Evolutionary conservation across 2,329 filamentous ascomycete genomes (phyloP).

Genomic region (Trichoderma atroviride): DNA sequence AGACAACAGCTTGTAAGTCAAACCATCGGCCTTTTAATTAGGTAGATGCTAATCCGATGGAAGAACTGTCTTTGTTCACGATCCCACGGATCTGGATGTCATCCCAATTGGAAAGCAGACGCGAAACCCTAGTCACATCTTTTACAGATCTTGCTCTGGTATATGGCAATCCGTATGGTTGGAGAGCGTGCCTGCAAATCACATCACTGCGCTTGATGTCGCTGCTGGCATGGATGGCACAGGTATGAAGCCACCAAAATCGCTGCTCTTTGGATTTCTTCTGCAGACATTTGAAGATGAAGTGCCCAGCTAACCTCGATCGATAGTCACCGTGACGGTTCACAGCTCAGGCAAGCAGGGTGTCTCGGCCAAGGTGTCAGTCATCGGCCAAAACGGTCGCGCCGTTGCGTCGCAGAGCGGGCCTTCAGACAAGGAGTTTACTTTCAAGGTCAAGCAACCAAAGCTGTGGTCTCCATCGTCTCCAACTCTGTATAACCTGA

Average conservation of each 20-base stretch:
- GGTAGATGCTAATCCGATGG: neutral
- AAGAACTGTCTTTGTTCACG: slow-evolving; percentile 66
- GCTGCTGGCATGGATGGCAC: slow-evolving; percentile 58
- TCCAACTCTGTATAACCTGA: slow-evolving; percentile 66
- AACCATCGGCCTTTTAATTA: neutral
- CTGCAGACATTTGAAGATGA: neutral
- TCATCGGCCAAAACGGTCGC: slow-evolving; percentile 43
- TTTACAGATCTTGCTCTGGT: slow-evolving; percentile 71
- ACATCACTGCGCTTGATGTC: slow-evolving; percentile 63
- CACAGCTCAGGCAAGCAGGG: slow-evolving; percentile 46
- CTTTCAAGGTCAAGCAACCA: slow-evolving; percentile 57
- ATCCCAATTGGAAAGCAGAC: slow-evolving; percentile 71
- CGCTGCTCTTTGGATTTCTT: no score
- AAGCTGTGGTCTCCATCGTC: slow-evolving; percentile 67
- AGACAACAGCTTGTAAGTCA: slow-evolving; percentile 57
- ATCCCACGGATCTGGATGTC: slow-evolving; percentile 64
- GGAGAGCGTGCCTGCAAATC: slow-evolving; percentile 59
- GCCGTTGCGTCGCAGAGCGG: slow-evolving; percentile 49
- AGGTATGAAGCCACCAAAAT: slow-evolving; percentile 39
- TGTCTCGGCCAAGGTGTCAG: slow-evolving; percentile 41
- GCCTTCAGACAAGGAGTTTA: slow-evolving; percentile 53
- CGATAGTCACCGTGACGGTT: slow-evolving; percentile 58
- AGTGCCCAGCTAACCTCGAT: neutral
- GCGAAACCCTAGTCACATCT: slow-evolving; percentile 61
- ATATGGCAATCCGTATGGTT: slow-evolving; percentile 78